Evolutionary conservation across 345 rosid species (phyloP).

Genomic region (Lumnitzera littorea): DNA sequence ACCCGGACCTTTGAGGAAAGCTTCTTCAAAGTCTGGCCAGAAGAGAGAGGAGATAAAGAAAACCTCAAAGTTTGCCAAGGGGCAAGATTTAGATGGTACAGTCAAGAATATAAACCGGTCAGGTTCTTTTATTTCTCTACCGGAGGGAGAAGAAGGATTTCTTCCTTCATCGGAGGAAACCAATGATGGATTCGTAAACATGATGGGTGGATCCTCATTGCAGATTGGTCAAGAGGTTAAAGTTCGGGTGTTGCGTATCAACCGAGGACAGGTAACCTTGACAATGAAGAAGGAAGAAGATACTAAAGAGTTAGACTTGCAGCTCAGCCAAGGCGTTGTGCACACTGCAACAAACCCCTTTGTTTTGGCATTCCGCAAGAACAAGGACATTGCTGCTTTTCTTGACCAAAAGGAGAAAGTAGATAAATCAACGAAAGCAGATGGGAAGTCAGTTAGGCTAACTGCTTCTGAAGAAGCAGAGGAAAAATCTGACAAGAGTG

Average conservation of each 20-base stretch:
- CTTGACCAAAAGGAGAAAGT: constrained; percentile 58
- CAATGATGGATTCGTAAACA: constrained; percentile 52
- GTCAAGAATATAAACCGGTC: constrained; percentile 70
- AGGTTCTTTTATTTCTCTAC: constrained; percentile 78
- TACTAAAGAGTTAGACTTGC: constrained; percentile 31
- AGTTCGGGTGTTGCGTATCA: constrained; percentile 55
- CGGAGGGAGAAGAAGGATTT: constrained; percentile 92
- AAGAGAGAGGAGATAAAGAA: constrained; percentile 34
- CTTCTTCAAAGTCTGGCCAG: constrained; percentile 36
- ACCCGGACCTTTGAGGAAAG: constrained; percentile 47
- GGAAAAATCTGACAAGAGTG: constrained; percentile 16
- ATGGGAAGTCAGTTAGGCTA: constrained; percentile 6
- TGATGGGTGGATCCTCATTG: constrained; percentile 60
- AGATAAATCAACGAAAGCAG: constrained; percentile 23
- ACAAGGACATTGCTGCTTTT: constrained; percentile 65
- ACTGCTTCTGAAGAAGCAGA: constrained; percentile 7
- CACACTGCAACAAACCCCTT: constrained; percentile 72
- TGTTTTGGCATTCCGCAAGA: constrained; percentile 63
- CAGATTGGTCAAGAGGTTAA: constrained; percentile 70
- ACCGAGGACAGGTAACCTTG: constrained; percentile 75
- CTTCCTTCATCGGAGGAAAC: constrained; percentile 69
- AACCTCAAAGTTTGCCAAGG: constrained; percentile 55
- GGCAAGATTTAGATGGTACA: constrained; percentile 76
- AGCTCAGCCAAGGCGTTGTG: constrained; percentile 46
- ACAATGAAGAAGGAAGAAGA: constrained; percentile 76